A percentile compares a stretch with the other conserved stretches of the same genome.
Evolutionary conservation across 257 asterid species (phyloP).

Genomic region (Nicotiana sylvestris): DNA sequence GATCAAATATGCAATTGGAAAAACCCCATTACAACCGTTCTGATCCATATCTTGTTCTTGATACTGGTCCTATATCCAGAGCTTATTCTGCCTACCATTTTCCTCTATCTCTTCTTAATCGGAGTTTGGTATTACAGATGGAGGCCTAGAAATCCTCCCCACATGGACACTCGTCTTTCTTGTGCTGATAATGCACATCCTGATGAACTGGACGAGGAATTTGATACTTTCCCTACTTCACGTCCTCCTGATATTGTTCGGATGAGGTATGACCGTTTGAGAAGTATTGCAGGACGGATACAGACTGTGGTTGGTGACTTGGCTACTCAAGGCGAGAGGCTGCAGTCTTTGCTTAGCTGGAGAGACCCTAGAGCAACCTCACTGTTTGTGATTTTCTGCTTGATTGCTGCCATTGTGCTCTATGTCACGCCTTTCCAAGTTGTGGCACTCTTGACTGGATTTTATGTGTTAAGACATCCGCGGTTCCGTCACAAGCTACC

Average conservation of each 20-base stretch:
- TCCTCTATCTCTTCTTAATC: constrained; percentile 15
- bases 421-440: constrained; percentile 10
- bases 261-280: constrained; percentile 26
- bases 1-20: constrained; percentile 17
- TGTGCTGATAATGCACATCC: constrained; percentile 15
- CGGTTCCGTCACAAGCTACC: constrained; percentile 19
- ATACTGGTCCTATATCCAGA: constrained; percentile 14
- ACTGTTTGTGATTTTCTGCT: constrained; percentile 12
- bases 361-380: constrained; percentile 22
- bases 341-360: constrained; percentile 21
- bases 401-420: constrained; percentile 17
- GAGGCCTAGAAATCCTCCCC: constrained; percentile 22
- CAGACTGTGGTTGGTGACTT: constrained; percentile 22
- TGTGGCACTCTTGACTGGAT: constrained; percentile 6
- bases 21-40: constrained; percentile 15
- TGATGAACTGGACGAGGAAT: constrained; percentile 22
- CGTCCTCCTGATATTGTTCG: constrained; percentile 9
- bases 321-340: constrained; percentile 22
- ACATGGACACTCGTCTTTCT: constrained; percentile 17
- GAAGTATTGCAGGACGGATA: constrained; percentile 17
- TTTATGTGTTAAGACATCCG: constrained; percentile 17
- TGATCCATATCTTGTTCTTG: constrained; percentile 16
- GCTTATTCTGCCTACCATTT: constrained; percentile 17
- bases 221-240: constrained; percentile 22
- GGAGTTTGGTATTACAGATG: constrained; percentile 17